Evolutionary conservation across 1,139 yeast genomes (phyloP), one percentile per base, ranked within the genome.

Genomic region (Arxiozyma slooffiae): DNA sequence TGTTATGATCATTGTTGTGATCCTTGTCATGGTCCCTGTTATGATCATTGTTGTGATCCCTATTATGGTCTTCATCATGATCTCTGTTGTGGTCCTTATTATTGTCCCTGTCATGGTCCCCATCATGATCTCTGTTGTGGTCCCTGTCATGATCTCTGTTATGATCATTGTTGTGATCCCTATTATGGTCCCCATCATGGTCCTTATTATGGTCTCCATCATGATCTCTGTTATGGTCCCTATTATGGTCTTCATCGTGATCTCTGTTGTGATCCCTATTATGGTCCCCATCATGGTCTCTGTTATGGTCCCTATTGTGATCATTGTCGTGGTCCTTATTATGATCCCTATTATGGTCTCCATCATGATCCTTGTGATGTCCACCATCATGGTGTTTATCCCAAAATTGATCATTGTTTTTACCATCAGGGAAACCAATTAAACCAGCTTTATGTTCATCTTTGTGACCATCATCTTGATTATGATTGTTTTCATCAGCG

Each of bases 401-500:
- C 45, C 45, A 42, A 21, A 30, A 30, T 17, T 34, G 24, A 34
- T 42, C 38, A 14, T 42, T 30, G 16, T 42, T 42, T n/a, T 34
- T 42, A 20, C 38, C 26, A 17, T 34, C 22, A 20, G 45, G 45
- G 24, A 26, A 42, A 9, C 45, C 45, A 11, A 34, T 34, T 20
- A 42, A 34, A 30, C 22, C 39, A 20, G 38, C 26, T 42, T 34
- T 42, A 11, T 20, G 38, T 34, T 42, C 45, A 42, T 42, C 23
- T 4, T 42, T 42, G 22, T 18, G 22, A 42, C 34, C 20, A 20
- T 42, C 21, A 14, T 44, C 37, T 6, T 45, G 11, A 37, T 42
- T 21, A 14, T 37, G 20, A 17, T 48, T 36, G 14, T 47, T 38
- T 22, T 48, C 50, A 18, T 39, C 44, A 17, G 50, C 50, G 5